Conservation (phyloP, 2,329 filamentous ascomycete species). For the Dothideomycetes sp. region DNA sequence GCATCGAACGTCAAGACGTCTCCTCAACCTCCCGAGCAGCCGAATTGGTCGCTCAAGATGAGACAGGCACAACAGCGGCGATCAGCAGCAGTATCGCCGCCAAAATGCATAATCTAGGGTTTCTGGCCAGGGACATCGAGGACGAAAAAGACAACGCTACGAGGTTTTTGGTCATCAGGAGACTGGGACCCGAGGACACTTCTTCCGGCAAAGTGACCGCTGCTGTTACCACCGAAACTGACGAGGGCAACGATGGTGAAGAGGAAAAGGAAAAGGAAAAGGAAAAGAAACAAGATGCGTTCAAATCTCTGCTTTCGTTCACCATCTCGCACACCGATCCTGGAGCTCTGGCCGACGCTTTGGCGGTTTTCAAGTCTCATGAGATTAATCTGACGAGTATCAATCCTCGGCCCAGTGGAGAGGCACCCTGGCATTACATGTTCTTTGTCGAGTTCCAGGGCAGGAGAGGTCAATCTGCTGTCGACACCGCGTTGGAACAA, state of each 20-base stretch:
- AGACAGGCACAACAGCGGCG: constrained; percentile 55
- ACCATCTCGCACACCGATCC: constrained; percentile 67
- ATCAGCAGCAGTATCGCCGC: constrained; percentile 71
- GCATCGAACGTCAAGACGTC: constrained; percentile 71
- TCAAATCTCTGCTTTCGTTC: constrained; percentile 74
- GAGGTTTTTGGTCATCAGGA: constrained; percentile 60
- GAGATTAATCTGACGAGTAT: constrained; percentile 83
- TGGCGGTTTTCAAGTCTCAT: constrained; percentile 66
- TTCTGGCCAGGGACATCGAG: constrained; percentile 63
- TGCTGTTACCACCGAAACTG: neutral
- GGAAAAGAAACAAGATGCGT: constrained; percentile 9
- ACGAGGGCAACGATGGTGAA: neutral
- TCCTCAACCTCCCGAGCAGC: constrained; percentile 80
- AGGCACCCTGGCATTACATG: constrained; percentile 75
- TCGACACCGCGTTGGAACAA: constrained; percentile 52
- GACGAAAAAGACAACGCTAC: constrained; percentile 70
- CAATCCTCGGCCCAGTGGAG: constrained; percentile 71
- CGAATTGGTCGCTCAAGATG: constrained; percentile 55
- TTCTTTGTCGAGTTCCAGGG: constrained; percentile 90
- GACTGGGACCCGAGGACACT: constrained; percentile 12
- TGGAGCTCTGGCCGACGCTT: constrained; percentile 72
- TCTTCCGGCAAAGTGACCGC: neutral
- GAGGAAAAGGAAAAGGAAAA: constrained; percentile 13
- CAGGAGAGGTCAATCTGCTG: constrained; percentile 38
- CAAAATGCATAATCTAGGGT: constrained; percentile 54